Evolutionary conservation across 2,329 filamentous ascomycete genomes (phyloP).

Genomic region (Ceratocystis papillata): DNA sequence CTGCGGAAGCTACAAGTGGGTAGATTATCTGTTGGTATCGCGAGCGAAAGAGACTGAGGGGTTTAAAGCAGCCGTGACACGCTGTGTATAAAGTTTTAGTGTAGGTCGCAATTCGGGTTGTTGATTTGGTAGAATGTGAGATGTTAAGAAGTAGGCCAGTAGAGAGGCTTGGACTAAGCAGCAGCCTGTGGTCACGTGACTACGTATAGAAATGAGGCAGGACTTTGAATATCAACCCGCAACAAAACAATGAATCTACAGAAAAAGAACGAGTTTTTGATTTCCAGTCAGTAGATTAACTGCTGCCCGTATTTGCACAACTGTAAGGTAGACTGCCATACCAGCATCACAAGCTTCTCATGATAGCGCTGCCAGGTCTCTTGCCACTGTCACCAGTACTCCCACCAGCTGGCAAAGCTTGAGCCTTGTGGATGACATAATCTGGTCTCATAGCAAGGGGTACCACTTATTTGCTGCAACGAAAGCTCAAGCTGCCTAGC

Average conservation of each 20-base stretch:
- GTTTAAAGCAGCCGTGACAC: too few species aligned
- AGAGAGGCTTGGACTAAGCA: neutral
- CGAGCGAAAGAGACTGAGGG: too few species aligned
- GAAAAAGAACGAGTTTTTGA: too few species aligned
- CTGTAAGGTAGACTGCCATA: too few species aligned
- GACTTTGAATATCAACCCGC: neutral
- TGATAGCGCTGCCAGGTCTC: neutral
- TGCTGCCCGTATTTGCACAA: too few species aligned
- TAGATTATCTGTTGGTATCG: too few species aligned
- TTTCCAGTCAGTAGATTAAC: too few species aligned
- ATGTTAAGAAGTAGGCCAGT: neutral
- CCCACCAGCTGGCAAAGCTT: conserved; percentile 6
- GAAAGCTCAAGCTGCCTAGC: conserved; percentile 24
- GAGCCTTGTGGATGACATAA: neutral
- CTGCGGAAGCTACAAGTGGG: too few species aligned
- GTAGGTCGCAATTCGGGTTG: neutral
- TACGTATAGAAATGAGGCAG: neutral
- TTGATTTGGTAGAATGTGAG: neutral
- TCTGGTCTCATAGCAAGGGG: neutral
- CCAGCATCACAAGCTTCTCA: neutral
- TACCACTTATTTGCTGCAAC: conserved; percentile 13
- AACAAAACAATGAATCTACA: neutral
- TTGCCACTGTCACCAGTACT: neutral
- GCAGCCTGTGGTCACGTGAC: neutral
- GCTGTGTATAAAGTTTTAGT: too few species aligned